Percentiles rank a stretch among this genome's conserved stretches.
Evolutionary conservation across 1,284 basidiomycete species (phyloP).

Genomic region (Anthracocystis panici-leucophaei): DNA sequence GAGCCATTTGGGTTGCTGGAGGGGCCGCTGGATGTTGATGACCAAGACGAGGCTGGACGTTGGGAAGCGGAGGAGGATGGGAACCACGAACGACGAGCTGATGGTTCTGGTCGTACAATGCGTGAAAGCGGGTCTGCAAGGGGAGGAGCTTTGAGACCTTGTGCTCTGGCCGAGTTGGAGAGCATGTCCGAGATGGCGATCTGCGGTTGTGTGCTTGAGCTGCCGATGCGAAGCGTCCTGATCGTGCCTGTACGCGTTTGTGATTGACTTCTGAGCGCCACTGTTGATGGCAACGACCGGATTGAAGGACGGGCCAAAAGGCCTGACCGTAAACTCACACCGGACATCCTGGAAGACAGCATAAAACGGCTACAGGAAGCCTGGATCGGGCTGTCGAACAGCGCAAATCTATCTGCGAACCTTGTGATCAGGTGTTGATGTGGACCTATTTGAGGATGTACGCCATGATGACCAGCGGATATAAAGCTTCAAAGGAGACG

Average conservation of each 20-base stretch:
- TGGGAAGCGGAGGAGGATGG: conserved; percentile 15
- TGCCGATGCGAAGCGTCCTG: conserved; percentile 26
- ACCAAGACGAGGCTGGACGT: conserved; percentile 5
- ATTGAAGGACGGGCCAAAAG: not conserved
- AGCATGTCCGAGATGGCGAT: conserved; percentile 42
- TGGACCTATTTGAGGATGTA: not conserved
- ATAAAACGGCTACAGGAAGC: not conserved
- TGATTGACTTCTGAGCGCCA: not conserved
- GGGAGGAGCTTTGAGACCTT: conserved; percentile 25
- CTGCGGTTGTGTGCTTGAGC: conserved; percentile 30
- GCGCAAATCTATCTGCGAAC: not conserved
- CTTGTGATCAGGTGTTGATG: not conserved
- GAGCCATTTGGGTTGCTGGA: not conserved
- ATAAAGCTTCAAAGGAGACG: not conserved
- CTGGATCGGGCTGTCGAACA: no score
- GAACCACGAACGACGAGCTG: conserved; percentile 31
- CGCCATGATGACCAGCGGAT: not conserved
- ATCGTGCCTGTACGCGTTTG: not conserved
- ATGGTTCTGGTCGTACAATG: conserved; percentile 19
- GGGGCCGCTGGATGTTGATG: not conserved
- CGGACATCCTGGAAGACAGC: not conserved
- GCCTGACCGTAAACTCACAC: not conserved
- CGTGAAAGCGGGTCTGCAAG: conserved; percentile 26
- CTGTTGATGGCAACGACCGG: not conserved
- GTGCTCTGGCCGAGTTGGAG: conserved; percentile 27